Evolutionary conservation across 768 basidiomycete genomes (phyloP).

Genomic region (Suillus cothurnatus): DNA sequence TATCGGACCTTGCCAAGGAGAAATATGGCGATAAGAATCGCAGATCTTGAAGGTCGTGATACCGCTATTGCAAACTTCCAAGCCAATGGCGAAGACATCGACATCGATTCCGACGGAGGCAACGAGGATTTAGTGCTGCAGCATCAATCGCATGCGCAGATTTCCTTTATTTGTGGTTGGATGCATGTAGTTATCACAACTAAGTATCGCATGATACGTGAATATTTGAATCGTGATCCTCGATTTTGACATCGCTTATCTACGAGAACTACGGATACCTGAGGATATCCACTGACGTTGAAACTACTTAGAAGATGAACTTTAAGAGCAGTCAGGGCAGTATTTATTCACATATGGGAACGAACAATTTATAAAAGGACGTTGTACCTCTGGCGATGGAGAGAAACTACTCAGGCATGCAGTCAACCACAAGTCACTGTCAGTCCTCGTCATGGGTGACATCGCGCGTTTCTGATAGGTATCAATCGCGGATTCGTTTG

Average conservation of each 20-base stretch:
- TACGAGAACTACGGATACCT: not conserved
- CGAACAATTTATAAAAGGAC: not conserved
- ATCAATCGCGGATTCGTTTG: not conserved
- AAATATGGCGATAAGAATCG: not conserved
- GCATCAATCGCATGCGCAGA: not conserved
- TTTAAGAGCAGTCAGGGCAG: not conserved
- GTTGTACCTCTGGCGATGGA: not conserved
- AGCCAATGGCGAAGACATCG: not conserved
- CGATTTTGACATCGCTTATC: not conserved
- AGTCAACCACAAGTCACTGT: not conserved
- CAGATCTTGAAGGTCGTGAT: not conserved
- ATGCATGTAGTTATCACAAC: not conserved
- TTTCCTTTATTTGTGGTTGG: not conserved
- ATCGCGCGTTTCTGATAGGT: not conserved
- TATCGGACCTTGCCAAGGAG: not conserved
- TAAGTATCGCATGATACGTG: not conserved
- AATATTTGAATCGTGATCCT: not conserved
- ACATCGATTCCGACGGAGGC: not conserved
- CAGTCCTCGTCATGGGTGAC: not conserved
- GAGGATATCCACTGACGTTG: not conserved
- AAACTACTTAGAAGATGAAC: not conserved
- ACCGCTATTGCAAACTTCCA: not conserved
- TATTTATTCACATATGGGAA: not conserved
- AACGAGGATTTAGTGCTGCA: not conserved
- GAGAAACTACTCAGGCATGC: not conserved